Base-by-base conservation (phyloP, 2,329 filamentous ascomycete genomes). In the Teratosphaeria zuluensis region DNA sequence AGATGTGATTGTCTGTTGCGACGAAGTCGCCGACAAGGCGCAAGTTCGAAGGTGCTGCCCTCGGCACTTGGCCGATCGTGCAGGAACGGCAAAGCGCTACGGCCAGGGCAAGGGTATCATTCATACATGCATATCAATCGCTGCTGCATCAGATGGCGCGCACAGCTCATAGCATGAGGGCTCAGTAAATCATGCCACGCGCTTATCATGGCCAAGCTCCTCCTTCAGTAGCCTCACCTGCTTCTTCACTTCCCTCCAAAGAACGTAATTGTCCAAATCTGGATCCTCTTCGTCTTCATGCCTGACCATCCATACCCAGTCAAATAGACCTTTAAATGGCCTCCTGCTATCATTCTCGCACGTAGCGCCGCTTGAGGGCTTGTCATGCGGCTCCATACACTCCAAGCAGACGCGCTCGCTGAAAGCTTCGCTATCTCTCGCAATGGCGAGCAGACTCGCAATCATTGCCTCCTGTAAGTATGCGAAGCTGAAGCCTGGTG, bases 381-480 rank as follows among this genome's bases (percentile, higher is more conserved):
- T 58, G 9, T 42, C 60, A 59, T 70, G 66, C 21, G 54, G 21
- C 52, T 67, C 63, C 53, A 68, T 57, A 33, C 68, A 70, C 56
- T 68, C 68, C 52, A 70, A 57, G 55, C 68, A 70, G n/a, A 62
- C 48, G 8, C 57, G 48, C 32, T 66, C 64, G 46, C 55, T 58
- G 72, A 75, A 77, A 21, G 70, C 73, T 42, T 79, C 75, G 51
- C 73, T 72, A 4, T 74, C 71, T 42, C 70, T 64, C 0, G 83
- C 85, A 59, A 88, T 81, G 2, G 81, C 78, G 30, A 88, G 73
- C 57, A 88, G 68, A 2, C 81, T 79, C 0, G 84, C 83, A 0
- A 88, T 82, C 67, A 88, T 88, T 0, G 83, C 84, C 69, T 88
- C 85, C 67, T 88, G 84, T 70, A 88, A 80, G 66, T 87, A 88